Conservation (phyloP, 192 early-diverging fungal genomes). For the Umbelopsis sp. region DNA sequence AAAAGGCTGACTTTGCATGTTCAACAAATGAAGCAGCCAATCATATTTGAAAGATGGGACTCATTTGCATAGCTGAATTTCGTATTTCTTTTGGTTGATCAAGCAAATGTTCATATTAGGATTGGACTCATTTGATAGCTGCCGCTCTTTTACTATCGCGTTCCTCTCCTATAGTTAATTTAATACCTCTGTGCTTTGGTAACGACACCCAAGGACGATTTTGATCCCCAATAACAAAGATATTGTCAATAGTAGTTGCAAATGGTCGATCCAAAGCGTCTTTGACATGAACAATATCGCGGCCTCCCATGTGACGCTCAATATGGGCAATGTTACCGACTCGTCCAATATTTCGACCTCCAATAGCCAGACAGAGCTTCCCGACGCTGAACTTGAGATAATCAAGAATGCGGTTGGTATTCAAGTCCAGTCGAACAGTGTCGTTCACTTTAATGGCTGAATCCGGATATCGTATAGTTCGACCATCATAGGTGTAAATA, state of each 20-base stretch:
- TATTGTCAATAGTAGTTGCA: constrained; percentile 96
- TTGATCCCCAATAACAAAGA: constrained; percentile 84
- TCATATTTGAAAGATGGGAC: neutral
- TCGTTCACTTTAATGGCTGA: constrained; percentile 99
- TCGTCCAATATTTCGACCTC: constrained; percentile 98
- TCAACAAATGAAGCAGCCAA: neutral
- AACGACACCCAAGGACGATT: constrained; percentile 94
- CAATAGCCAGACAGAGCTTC: constrained; percentile 95
- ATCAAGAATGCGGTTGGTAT: constrained; percentile 86
- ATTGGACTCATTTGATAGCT: constrained; percentile 7
- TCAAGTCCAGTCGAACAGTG: constrained; percentile 95
- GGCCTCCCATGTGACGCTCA: constrained; percentile 96
- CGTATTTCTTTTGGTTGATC: no score
- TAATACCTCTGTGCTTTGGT: constrained; percentile 99
- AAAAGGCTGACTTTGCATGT: neutral
- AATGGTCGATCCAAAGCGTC: constrained; percentile 93
- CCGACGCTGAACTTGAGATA: constrained; percentile 97
- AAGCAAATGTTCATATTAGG: no score
- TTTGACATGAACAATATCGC: constrained; percentile 99
- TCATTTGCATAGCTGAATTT: no score
- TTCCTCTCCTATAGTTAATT: constrained; percentile 99
- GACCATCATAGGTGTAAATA: constrained; percentile 98
- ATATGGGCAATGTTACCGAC: constrained; percentile 94
- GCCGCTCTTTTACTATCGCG: constrained; percentile 84
- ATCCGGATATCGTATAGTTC: constrained; percentile 99